Evolutionary conservation across 2,329 filamentous ascomycete species (phyloP).

Genomic region (Scedosporium apiospermum): DNA sequence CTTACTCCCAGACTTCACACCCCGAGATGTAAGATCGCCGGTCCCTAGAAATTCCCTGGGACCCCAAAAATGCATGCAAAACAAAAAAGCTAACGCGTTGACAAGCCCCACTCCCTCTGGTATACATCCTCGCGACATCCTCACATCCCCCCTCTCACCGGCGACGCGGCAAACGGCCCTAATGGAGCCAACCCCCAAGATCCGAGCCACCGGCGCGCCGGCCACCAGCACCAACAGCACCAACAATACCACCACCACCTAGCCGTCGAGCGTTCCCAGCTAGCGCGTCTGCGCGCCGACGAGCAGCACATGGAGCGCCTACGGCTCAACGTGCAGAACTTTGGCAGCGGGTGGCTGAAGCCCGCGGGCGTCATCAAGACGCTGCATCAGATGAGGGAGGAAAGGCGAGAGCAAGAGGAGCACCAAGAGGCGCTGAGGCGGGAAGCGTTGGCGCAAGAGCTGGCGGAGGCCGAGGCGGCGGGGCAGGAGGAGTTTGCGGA

Average conservation of each 20-base stretch:
- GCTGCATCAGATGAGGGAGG: constrained; percentile 80
- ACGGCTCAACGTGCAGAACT: constrained; percentile 73
- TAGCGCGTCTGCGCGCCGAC: constrained; percentile 64
- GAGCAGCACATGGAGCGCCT: constrained; percentile 69
- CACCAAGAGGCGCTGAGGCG: constrained; percentile 64
- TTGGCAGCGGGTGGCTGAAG: constrained; percentile 82
- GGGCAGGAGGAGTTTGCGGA: constrained; percentile 32
- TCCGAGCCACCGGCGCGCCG: constrained; percentile 14
- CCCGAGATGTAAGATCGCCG: constrained; percentile 52
- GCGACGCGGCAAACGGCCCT: constrained; percentile 20
- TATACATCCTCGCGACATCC: constrained; percentile 56
- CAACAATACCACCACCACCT: constrained; percentile 29
- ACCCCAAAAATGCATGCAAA: background rate
- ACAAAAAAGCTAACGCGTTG: constrained; percentile 1
- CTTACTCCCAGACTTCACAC: constrained; percentile 56
- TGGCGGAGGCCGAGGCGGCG: constrained; percentile 54
- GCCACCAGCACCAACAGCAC: constrained; percentile 12
- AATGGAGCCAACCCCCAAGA: constrained; percentile 20
- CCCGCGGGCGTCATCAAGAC: constrained; percentile 86
- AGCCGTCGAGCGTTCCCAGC: constrained; percentile 46
- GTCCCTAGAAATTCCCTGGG: background rate
- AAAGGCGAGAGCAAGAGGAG: constrained; percentile 80
- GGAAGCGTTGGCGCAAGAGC: constrained; percentile 62
- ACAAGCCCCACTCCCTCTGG: constrained; percentile 63
- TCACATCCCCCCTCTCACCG: constrained; percentile 22